Evolutionary conservation across 2,329 filamentous ascomycete species (phyloP).

Genomic region (Penicillium sp.): DNA sequence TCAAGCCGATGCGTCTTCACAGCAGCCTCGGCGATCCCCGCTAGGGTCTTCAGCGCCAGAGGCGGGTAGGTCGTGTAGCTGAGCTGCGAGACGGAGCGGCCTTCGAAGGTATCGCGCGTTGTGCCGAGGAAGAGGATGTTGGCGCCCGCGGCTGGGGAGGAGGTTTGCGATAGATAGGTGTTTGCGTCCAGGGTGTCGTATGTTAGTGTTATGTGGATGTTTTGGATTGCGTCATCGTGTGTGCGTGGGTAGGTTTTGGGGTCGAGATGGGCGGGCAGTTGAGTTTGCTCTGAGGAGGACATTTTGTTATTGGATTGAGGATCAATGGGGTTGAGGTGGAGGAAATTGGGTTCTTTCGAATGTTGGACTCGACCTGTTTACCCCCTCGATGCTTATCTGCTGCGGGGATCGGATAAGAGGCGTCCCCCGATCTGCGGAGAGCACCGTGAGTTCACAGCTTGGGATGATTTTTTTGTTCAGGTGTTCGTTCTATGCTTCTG

Average conservation of each 20-base stretch:
- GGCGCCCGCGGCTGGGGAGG: conserved; percentile 44
- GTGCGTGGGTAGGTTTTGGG: conserved; percentile 42
- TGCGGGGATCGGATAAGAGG: conserved; percentile 25
- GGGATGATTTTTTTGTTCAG: too few species aligned
- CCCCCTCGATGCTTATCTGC: conserved; percentile 17
- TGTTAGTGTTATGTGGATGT: conserved; percentile 45
- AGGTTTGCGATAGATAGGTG: conserved; percentile 34
- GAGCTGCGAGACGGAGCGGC: conserved; percentile 42
- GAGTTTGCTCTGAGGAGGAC: conserved; percentile 7
- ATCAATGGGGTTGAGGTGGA: background rate
- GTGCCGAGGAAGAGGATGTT: conserved; percentile 49
- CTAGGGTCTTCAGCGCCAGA: conserved; percentile 42
- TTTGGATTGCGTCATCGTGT: conserved; percentile 26
- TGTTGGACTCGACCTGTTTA: background rate
- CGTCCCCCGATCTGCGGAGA: conserved; percentile 10
- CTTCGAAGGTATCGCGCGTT: conserved; percentile 44
- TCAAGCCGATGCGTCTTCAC: conserved; percentile 62
- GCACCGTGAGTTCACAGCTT: background rate
- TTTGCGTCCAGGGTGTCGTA: conserved; percentile 40
- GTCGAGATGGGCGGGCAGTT: conserved; percentile 34
- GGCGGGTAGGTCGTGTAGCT: conserved; percentile 46
- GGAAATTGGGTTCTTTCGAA: background rate
- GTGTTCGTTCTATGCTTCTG: background rate
- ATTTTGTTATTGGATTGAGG: conserved; percentile 4
- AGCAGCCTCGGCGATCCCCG: conserved; percentile 40